Base-by-base conservation (phyloP, 805 yeast genomes). In the Starmera caribaea region DNA sequence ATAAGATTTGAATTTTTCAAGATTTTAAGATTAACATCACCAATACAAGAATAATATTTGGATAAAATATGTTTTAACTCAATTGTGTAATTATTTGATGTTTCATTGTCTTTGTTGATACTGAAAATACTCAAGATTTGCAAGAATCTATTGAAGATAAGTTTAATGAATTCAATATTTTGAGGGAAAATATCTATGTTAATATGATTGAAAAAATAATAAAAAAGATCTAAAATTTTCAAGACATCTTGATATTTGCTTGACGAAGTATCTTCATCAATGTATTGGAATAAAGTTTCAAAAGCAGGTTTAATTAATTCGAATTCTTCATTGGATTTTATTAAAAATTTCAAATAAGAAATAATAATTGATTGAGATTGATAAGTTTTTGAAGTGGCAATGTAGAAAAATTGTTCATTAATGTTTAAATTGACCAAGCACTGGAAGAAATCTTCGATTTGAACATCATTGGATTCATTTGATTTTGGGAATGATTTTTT, bases 311-410 rank as follows among this genome's bases (percentile, higher is more conserved):
- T 50, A 4, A 52, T 41, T 35, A 59, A 60, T 1, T 51, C 47
- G 0, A 30, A 16, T 21, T 49, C 46, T 21, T 49, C 46, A 6
- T 49, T 37, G 16, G 39, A 40, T 13, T 45, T 41, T 2, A 43
- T 39, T n/a, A 55, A 61, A 44, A 61, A 61, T 46, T 41, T 54
- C 48, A 59, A 64, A 41, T 65, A 68, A 42, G 56, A 52, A 44
- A 49, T 61, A 33, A 57, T 53, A 33, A 64, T 59, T 7, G 41
- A 43, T 16, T 53, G 57, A 32, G 66, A 70, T 47, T 73, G 79
- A 41, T 72, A 74, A 0, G 78, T 70, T 36, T 60, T 65, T 13
- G 58, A 50, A 38, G 71, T 57, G 2, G 71, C 65, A 4, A 55
- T 14, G 6, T 37, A 42, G 10, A 46, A 43, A 51, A n/a, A 30